Evolutionary conservation across 2,329 filamentous ascomycete species (phyloP).

Genomic region (Fusarium tanahbumbuense): DNA sequence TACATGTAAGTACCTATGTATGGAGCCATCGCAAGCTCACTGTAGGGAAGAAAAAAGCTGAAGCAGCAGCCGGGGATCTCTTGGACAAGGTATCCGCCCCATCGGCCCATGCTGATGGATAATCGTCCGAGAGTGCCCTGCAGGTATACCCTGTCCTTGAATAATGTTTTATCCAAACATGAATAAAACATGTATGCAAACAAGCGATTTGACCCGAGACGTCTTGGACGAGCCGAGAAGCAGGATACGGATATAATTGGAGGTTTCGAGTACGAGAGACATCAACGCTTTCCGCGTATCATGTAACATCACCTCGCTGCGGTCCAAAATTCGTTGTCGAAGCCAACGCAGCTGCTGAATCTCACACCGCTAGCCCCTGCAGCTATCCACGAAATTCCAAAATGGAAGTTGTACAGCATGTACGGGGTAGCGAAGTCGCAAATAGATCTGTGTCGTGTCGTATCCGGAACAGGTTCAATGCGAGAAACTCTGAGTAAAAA

Average conservation of each 20-base stretch:
- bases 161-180: slow-evolving; percentile 18
- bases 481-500: slow-evolving; percentile 19
- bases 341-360: slow-evolving; percentile 8
- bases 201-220: slow-evolving; percentile 19
- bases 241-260: background rate
- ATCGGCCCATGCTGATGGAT: slow-evolving; percentile 44
- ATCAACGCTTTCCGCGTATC: background rate
- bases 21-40: background rate
- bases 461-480: slow-evolving; percentile 1
- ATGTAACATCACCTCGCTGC: background rate
- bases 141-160: slow-evolving; percentile 25
- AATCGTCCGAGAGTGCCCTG: slow-evolving; percentile 46
- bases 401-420: slow-evolving; percentile 27
- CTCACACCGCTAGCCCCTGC: slow-evolving; percentile 13
- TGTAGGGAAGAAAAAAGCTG: background rate
- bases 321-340: slow-evolving; percentile 6
- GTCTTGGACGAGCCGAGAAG: background rate
- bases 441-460: slow-evolving; percentile 13
- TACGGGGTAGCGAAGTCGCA: slow-evolving; percentile 19
- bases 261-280: background rate
- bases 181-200: slow-evolving; percentile 3
- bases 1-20: background rate
- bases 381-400: slow-evolving; percentile 27
- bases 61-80: slow-evolving; percentile 8
- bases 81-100: slow-evolving; percentile 33